Evolutionary conservation across 768 basidiomycete species (phyloP).

Genomic region (Hemileccinum rubropunctum): DNA sequence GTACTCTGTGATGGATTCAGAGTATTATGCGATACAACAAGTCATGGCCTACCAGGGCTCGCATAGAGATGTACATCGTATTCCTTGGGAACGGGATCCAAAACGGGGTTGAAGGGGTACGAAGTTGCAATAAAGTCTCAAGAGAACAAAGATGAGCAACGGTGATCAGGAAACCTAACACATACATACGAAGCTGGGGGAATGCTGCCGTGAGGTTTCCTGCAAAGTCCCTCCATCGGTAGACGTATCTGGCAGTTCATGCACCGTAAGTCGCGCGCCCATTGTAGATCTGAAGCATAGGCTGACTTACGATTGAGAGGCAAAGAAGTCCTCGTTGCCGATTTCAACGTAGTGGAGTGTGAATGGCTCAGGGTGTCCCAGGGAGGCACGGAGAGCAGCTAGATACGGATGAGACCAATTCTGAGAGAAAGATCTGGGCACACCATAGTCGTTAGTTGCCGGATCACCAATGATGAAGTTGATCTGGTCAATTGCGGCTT

Average conservation of each 20-base stretch:
- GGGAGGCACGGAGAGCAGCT: conserved; percentile 49
- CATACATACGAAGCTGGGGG: conserved; percentile 45
- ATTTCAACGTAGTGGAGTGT: conserved; percentile 46
- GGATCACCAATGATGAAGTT: conserved; percentile 59
- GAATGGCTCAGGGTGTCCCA: conserved; percentile 55
- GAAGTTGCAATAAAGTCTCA: conserved; percentile 57
- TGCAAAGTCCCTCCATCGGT: conserved; percentile 50
- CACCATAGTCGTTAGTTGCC: conserved; percentile 34
- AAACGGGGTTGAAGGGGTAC: conserved; percentile 39
- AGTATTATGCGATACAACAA: background rate
- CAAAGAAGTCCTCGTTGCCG: conserved; percentile 55
- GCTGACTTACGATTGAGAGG: conserved; percentile 30
- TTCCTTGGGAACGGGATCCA: conserved; percentile 47
- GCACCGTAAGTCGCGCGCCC: background rate
- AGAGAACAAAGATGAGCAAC: conserved; percentile 5
- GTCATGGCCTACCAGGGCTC: conserved; percentile 17
- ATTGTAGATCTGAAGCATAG: no score
- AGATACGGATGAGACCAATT: background rate
- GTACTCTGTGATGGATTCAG: conserved; percentile 28
- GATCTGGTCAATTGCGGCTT: conserved; percentile 57
- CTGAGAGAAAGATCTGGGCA: conserved; percentile 13
- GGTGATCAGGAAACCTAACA: conserved; percentile 9
- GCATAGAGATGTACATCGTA: conserved; percentile 59
- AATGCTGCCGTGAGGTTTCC: conserved; percentile 44
- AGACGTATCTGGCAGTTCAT: conserved; percentile 37